Conservation (phyloP, 179 eudicot species). For the Corrigiola litoralis region DNA sequence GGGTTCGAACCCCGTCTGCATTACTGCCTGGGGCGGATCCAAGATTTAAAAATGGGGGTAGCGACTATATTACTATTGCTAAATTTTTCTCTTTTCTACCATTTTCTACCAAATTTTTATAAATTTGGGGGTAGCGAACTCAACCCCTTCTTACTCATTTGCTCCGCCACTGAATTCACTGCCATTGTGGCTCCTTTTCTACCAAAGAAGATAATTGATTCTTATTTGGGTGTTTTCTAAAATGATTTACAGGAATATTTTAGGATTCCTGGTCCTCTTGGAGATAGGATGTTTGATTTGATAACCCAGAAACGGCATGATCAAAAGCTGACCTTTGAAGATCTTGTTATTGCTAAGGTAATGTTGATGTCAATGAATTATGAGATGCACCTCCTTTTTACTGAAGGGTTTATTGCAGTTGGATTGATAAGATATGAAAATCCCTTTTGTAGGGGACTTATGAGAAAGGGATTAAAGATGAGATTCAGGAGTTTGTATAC, state of each 20-base stretch:
- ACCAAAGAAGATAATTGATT: too few species aligned
- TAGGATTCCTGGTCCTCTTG: constrained; percentile 60
- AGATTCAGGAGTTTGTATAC: constrained; percentile 76
- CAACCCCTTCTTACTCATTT: too few species aligned
- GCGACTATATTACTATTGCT: too few species aligned
- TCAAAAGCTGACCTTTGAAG: constrained; percentile 63
- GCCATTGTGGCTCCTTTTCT: too few species aligned
- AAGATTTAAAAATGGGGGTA: too few species aligned
- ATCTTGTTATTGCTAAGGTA: constrained; percentile 92
- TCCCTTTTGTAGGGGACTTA: constrained; percentile 58
- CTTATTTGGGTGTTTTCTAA: background rate
- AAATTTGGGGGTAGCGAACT: too few species aligned
- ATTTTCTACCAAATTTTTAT: too few species aligned
- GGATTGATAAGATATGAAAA: background rate
- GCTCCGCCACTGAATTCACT: too few species aligned
- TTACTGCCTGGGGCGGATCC: too few species aligned
- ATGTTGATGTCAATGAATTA: constrained; percentile 1
- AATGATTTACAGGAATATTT: constrained; percentile 38
- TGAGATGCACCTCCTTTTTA: background rate
- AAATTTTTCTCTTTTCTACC: too few species aligned
- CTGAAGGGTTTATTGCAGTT: constrained; percentile 3
- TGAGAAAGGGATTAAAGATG: constrained; percentile 84
- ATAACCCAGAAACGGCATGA: constrained; percentile 67
- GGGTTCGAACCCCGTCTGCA: too few species aligned
- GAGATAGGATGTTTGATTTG: constrained; percentile 73